A percentile compares a stretch with the other conserved stretches of the same genome.
These are phyloP conservation scores for Penicillium pancosmium DNA, from an alignment of 495 filamentous ascomycete species.

Conservation along the genomic window DNA sequence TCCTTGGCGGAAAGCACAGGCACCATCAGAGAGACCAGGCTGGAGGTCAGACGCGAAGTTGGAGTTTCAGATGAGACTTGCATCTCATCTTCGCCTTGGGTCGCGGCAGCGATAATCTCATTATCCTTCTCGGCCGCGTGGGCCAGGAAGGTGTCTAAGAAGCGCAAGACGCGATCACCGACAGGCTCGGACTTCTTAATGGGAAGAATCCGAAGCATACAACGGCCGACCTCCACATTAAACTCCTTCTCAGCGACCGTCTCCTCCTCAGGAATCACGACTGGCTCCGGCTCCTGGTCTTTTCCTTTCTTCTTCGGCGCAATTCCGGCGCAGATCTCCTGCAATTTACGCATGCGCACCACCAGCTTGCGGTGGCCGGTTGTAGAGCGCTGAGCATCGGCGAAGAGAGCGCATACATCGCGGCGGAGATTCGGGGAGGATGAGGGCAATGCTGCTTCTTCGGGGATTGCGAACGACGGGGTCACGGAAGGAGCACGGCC, in stretches of 20 bases:
- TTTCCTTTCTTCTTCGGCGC: conserved; percentile 51
- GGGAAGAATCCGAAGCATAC: conserved; percentile 75
- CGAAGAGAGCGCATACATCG: conserved; percentile 78
- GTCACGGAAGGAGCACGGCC: conserved; percentile 65
- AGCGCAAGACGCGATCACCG: conserved; percentile 82
- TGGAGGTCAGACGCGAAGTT: conserved; percentile 71
- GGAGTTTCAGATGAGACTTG: conserved; percentile 76
- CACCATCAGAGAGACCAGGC: conserved; percentile 69
- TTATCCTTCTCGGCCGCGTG: conserved; percentile 78
- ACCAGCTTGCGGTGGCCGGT: conserved; percentile 88
- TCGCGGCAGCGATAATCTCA: conserved; percentile 46
- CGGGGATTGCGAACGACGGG: conserved; percentile 65
- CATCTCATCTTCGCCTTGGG: conserved; percentile 50
- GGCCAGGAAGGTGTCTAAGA: conserved; percentile 81
- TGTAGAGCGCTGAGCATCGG: conserved; percentile 83
- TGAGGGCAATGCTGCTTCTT: conserved; percentile 61
- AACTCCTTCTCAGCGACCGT: conserved; percentile 83
- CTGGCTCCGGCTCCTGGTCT: conserved; percentile 38
- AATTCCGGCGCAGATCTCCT: conserved; percentile 86
- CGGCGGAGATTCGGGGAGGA: conserved; percentile 68
- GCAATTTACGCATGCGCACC: conserved; percentile 81
- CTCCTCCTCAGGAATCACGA: conserved; percentile 48
- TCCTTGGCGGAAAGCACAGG: conserved; percentile 80
- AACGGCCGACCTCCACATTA: conserved; percentile 80
- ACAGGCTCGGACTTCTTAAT: conserved; percentile 92